A percentile compares a stretch with the other conserved stretches of the same genome.
Evolutionary conservation across 192 early-diverging fungal genomes (phyloP).

Genomic region (Backusella parvicylindrica): DNA sequence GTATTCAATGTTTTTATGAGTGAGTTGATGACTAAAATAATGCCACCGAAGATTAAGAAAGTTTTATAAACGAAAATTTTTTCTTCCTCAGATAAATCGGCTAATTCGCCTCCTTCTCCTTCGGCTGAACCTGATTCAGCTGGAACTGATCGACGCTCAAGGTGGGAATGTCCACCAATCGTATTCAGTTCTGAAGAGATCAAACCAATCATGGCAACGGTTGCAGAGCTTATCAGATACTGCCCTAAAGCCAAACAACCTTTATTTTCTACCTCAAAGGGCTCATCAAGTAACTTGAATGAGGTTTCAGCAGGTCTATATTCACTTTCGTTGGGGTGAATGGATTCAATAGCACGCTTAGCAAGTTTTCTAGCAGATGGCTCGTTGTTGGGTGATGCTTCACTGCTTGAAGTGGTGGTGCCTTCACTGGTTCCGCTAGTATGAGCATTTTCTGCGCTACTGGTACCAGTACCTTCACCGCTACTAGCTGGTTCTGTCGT

Average conservation of each 20-base stretch:
- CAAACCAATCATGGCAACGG: background rate
- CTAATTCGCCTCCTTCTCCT: background rate
- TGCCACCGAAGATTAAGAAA: conserved; percentile 31
- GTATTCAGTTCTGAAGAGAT: background rate
- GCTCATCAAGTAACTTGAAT: background rate
- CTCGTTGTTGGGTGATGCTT: background rate
- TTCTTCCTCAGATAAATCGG: conserved; percentile 18
- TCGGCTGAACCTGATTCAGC: background rate
- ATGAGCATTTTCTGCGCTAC: background rate
- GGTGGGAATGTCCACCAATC: background rate
- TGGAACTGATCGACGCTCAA: background rate
- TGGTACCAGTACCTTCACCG: background rate
- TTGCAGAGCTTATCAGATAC: background rate
- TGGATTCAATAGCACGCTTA: background rate
- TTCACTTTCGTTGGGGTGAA: background rate
- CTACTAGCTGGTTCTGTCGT: background rate
- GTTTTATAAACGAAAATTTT: conserved; percentile 37
- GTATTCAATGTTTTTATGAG: conserved; percentile 35
- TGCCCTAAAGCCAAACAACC: conserved; percentile 2
- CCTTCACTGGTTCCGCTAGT: background rate
- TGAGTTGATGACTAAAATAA: conserved; percentile 27
- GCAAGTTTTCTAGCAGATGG: conserved; percentile 1
- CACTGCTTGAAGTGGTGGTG: background rate
- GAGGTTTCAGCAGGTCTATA: background rate
- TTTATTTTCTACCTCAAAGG: background rate